Conservation (phyloP, 306 rosid species). For the Dicorynia guianensis region DNA sequence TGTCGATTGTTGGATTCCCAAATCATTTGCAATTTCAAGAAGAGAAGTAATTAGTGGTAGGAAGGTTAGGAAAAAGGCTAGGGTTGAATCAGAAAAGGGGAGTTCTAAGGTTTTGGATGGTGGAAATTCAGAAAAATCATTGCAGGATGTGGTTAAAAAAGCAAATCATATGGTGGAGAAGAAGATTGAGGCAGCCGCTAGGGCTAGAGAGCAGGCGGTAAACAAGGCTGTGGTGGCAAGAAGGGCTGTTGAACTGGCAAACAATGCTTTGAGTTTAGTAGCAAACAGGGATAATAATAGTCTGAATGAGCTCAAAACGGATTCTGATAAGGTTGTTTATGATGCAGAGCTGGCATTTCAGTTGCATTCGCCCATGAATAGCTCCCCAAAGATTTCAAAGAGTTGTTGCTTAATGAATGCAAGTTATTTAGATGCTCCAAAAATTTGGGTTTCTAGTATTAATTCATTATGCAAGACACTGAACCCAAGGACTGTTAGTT, state of each 20-base stretch:
- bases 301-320: conserved; percentile 33
- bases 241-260: conserved; percentile 51
- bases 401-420: conserved; percentile 50
- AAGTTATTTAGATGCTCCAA: conserved; percentile 35
- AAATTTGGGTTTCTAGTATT: conserved; percentile 28
- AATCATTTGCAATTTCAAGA: conserved; percentile 53
- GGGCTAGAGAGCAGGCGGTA: conserved; percentile 47
- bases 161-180: conserved; percentile 45
- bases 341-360: conserved; percentile 46
- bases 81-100: conserved; percentile 36
- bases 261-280: conserved; percentile 48
- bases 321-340: conserved; percentile 43
- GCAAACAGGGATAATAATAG: conserved; percentile 31
- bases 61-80: conserved; percentile 43
- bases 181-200: conserved; percentile 54
- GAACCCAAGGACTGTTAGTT: conserved; percentile 25
- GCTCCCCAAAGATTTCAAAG: conserved; percentile 46
- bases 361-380: conserved; percentile 50
- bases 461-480: conserved; percentile 39
- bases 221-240: conserved; percentile 49
- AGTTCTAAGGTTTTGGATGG: conserved; percentile 51
- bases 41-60: conserved; percentile 40
- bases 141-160: conserved; percentile 52
- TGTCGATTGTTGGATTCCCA: conserved; percentile 81
- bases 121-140: conserved; percentile 36